phyloP scores from a whole-genome alignment of 2,329 filamentous ascomycete species.

The Exserohilum rostratum region DNA sequence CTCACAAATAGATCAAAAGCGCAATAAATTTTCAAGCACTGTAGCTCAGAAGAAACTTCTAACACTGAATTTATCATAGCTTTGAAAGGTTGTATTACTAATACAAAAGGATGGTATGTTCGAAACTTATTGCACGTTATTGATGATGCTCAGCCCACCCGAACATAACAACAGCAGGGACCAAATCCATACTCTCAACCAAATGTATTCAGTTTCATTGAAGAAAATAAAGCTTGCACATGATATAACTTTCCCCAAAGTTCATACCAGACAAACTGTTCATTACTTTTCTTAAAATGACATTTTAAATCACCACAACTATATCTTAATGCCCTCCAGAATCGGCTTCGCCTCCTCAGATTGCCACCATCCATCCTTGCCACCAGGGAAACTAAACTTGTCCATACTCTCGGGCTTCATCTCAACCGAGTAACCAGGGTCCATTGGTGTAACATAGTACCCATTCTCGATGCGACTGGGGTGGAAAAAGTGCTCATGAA shows the following conservation, averaged over 20 bases:
- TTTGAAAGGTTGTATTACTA: no score
- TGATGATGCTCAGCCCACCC: no score
- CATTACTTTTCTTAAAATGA: not conserved
- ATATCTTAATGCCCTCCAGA: conserved; percentile 63
- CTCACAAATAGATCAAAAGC: no score
- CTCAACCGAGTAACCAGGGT: conserved; percentile 89
- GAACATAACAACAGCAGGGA: no score
- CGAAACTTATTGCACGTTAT: no score
- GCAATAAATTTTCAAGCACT: no score
- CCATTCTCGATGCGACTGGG: conserved; percentile 81
- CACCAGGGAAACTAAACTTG: conserved; percentile 74
- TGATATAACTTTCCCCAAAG: not conserved
- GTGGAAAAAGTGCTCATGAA: conserved; percentile 91
- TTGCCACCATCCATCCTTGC: conserved; percentile 83
- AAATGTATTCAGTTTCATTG: not conserved
- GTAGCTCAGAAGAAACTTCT: no score
- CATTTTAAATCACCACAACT: not conserved
- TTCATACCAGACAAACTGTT: not conserved
- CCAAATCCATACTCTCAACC: no score
- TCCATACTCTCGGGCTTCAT: conserved; percentile 93
- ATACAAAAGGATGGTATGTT: no score
- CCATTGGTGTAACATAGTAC: conserved; percentile 83
- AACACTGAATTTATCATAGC: no score
- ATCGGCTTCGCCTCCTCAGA: conserved; percentile 79
- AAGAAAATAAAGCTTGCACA: not conserved